Evolutionary conservation across 208 protist genomes (phyloP).

Genomic region (Kentomonas sorsogonicus): DNA sequence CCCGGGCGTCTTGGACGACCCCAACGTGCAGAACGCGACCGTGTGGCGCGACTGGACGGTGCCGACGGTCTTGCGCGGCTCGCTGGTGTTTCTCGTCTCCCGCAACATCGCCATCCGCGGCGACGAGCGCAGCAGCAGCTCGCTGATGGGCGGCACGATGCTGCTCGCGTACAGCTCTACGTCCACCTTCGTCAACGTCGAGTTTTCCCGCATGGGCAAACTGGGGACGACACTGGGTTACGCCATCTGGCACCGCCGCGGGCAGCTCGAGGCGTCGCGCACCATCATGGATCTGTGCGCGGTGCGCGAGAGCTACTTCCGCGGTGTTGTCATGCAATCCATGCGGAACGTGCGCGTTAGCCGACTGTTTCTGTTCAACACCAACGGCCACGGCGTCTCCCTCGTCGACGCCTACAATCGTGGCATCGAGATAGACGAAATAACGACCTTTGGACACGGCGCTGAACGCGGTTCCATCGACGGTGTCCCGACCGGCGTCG

Average conservation of each 20-base stretch:
- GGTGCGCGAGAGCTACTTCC: conserved; percentile 31
- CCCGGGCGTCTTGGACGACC: too few species aligned
- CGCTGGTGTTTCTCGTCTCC: conserved; percentile 40
- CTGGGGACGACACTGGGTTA: conserved; percentile 21
- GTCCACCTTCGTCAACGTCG: conserved; percentile 23
- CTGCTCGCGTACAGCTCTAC: conserved; percentile 11
- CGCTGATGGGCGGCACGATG: conserved; percentile 21
- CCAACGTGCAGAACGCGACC: not conserved
- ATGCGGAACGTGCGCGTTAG: conserved; percentile 22
- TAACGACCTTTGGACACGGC: too few species aligned
- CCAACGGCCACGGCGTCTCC: conserved; percentile 26
- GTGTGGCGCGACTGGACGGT: not conserved
- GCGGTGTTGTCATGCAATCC: conserved; percentile 26
- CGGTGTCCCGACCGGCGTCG: conserved; percentile 19
- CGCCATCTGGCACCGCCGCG: conserved; percentile 20
- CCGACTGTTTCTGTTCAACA: conserved; percentile 13
- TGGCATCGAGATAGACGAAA: not conserved
- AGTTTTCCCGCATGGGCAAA: conserved; percentile 35
- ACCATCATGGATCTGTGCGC: conserved; percentile 20
- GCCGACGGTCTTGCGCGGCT: conserved; percentile 4
- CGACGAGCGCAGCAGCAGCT: conserved; percentile 21
- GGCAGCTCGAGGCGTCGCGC: conserved; percentile 11
- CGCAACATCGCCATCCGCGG: conserved; percentile 57
- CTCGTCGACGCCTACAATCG: conserved; percentile 23
- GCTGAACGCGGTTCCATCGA: conserved; percentile 23